Base-by-base conservation (phyloP, 2,329 filamentous ascomycete species). In the Diaporthe nobilis region DNA sequence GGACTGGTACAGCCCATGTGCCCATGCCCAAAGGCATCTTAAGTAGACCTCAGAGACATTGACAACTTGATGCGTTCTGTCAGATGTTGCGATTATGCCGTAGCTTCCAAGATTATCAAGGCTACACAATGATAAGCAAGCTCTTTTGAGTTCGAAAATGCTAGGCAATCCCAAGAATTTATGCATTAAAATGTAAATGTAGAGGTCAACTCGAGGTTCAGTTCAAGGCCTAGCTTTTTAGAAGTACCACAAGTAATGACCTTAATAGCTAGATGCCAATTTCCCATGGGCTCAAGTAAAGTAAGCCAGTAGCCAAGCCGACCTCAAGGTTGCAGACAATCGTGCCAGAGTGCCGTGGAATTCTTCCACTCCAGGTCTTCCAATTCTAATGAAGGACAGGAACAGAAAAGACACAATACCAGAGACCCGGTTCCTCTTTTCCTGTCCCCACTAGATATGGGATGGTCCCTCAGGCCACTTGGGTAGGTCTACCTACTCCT, bases 401-500 rank as follows among this genome's bases (percentile, higher is more conserved):
- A 31, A 42, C 31, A 53, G n/a, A 28, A 22, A 55, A 25, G 3
- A 39, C 42, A 55, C 20, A 9, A 13, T 39, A 20, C 49, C n/a
- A 55, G n/a, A 28, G 13, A 22, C n/a, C 22, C 42, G 47, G 15
- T 28, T 42, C 31, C 34, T 17, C 65, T 13, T 70, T 42, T 17
- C 63, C 20, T 20, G 31, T 20, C 47, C 44, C n/a, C 34, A 28
- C 31, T 28, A 55, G 65, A 28, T 9, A 31, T n/a, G 31, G 34
- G 34, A 22, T 12, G 65, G n/a, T n/a, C 34, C 22, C 47, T 25
- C 15, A 2, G 34, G 47, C 34, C 31, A n/a, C 22, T 49, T 47
- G 31, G 2, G 17, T 20, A 25, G 37, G 22, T 53, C 72, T 28
- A 71, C 67, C 47, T 80, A 79, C 9, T 83, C 83, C 8, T 83